phyloP scores from a whole-genome alignment of 2,329 filamentous ascomycete genomes.

The Pestalotiopsis sp. region DNA sequence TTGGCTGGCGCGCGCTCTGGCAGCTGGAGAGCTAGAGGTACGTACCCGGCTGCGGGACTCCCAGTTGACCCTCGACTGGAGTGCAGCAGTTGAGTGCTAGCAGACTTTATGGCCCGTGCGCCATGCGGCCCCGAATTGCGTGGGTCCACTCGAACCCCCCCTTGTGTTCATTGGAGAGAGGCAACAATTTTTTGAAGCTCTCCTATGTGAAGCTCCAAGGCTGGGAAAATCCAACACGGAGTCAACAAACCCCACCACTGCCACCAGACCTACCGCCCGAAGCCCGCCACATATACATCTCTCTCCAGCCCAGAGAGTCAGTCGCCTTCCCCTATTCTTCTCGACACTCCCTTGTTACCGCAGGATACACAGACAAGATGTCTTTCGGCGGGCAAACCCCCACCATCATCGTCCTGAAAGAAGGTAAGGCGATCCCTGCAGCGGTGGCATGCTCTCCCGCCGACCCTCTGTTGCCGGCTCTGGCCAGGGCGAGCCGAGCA shows the following conservation, averaged over 20 bases:
- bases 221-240: conserved; percentile 13
- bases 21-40: too few relatives aligned
- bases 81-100: too few relatives aligned
- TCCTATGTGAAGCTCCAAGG: conserved; percentile 34
- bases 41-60: too few relatives aligned
- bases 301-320: not conserved
- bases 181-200: conserved; percentile 56
- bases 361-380: conserved; percentile 56
- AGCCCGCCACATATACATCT: not conserved
- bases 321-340: not conserved
- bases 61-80: too few relatives aligned
- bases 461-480: not conserved
- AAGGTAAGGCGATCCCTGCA: conserved; percentile 66
- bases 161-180: conserved; percentile 29
- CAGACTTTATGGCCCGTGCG: not conserved
- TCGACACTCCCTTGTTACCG: not conserved
- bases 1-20: too few relatives aligned
- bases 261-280: not conserved
- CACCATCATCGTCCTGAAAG: conserved; percentile 97
- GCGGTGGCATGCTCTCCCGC: too few relatives aligned
- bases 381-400: conserved; percentile 97
- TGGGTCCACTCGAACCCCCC: not conserved
- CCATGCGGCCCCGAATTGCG: not conserved
- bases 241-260: conserved; percentile 18
- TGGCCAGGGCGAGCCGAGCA: conserved; percentile 4